Evolutionary conservation across 2,329 filamentous ascomycete genomes (phyloP), one percentile per base, ranked within the genome.

Genomic region (Claviceps pusilla): DNA sequence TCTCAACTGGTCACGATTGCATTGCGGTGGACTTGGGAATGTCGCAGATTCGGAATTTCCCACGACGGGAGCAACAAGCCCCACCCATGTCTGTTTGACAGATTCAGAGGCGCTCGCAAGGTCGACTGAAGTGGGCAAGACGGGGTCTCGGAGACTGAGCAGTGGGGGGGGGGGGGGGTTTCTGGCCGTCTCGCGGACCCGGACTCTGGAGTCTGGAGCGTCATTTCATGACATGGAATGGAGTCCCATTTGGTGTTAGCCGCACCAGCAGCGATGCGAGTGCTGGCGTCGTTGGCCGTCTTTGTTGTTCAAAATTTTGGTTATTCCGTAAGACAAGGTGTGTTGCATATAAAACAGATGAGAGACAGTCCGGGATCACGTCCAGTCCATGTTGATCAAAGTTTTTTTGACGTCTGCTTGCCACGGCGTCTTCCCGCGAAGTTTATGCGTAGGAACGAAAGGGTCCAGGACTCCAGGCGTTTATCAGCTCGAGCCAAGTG

Each of bases 51-150:
- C 24, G 24, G 24, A 42, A 51, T 12, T 55, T 54, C 31, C 24
- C n/a, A 41, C 19, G 49, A 51, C 29, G 31, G 48, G 35, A 42
- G 47, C 31, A 42, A 28, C 31, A 42, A 28, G 35, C 51, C 41
- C 50, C 51, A 48, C 51, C 47, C 35, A 49, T 45, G 52, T 49
- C 43, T 47, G 43, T 55, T 51, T 58, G 51, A 49, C 53, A 58
- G 46, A 37, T 42, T 39, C 28, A 24, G 47, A 57, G 52, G 47
- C 48, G 54, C 57, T 68, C 66, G 66, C 66, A 69, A 69, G 63
- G 57, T 57, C 62, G 59, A 58, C 66, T 67, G 52, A 53, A 65
- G 62, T 66, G 61, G 65, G 66, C 60, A 66, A 65, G 60, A 29
- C 31, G 51, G 31, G 51, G n/a, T 16, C 24, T 24, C 24, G 24